Evolutionary conservation across 2,329 filamentous ascomycete species (phyloP).

Genomic region (Aspergillus fijiensis): DNA sequence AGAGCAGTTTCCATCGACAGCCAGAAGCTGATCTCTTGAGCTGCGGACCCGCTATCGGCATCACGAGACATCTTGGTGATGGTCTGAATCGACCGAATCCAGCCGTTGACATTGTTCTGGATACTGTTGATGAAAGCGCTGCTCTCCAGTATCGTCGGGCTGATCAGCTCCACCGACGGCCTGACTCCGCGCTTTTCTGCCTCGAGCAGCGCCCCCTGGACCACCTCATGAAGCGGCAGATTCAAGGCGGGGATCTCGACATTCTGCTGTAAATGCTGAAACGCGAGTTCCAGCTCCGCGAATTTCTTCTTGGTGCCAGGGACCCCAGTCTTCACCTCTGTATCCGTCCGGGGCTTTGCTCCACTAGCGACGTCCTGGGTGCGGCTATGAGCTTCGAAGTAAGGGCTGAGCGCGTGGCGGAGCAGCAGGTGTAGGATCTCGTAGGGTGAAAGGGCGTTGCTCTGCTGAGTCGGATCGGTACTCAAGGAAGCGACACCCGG

Average conservation of each 20-base stretch:
- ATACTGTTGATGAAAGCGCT: slow-evolving; percentile 91
- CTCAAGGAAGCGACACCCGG: slow-evolving; percentile 74
- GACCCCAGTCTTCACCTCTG: slow-evolving; percentile 89
- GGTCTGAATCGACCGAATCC: slow-evolving; percentile 97
- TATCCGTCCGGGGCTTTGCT: slow-evolving; percentile 72
- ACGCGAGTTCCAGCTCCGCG: slow-evolving; percentile 85
- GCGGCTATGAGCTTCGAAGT: slow-evolving; percentile 95
- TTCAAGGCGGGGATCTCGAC: slow-evolving; percentile 94
- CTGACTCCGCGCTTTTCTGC: slow-evolving; percentile 66
- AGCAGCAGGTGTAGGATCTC: slow-evolving; percentile 90
- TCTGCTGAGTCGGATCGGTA: slow-evolving; percentile 67
- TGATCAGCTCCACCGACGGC: slow-evolving; percentile 76
- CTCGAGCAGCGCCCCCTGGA: slow-evolving; percentile 80
- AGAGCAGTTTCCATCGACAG: slow-evolving; percentile 92
- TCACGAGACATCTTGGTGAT: slow-evolving; percentile 95
- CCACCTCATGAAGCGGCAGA: slow-evolving; percentile 81
- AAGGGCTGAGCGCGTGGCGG: slow-evolving; percentile 86
- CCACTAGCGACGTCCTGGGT: slow-evolving; percentile 67
- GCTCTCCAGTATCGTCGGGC: slow-evolving; percentile 73
- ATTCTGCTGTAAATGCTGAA: slow-evolving; percentile 93
- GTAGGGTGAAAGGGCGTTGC: slow-evolving; percentile 75
- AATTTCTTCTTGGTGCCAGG: slow-evolving; percentile 97
- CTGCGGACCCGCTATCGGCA: slow-evolving; percentile 73
- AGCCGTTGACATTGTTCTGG: slow-evolving; percentile 90
- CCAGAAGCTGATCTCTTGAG: slow-evolving; percentile 99